Base-by-base conservation (phyloP, 2,329 filamentous ascomycete species). In the Blumeria hordei region DNA sequence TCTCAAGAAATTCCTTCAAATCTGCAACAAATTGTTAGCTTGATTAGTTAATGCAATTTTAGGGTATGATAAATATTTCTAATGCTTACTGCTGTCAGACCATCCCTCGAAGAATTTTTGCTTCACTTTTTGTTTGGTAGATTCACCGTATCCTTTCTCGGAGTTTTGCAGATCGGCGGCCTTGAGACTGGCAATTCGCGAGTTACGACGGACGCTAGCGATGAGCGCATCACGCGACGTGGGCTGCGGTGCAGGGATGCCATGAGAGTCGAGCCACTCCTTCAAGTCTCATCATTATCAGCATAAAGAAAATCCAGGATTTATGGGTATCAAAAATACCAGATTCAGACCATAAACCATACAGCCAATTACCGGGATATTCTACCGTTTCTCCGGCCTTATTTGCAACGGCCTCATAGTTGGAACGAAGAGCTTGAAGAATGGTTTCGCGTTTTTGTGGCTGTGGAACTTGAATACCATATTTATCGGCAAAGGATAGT, bases 281-380 rank as follows among this genome's bases (percentile, higher is more conserved):
- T 96, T 96, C 59, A 94, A 71, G 53, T 95, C 90, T 65, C 6
- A 44, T 50, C 14, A 18, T 10, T 51, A 28, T 11, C 18, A 37
- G 28, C 12, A 35, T 16, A 18, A n/a, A n/a, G 21, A 28, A 28
- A 28, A 4, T 28, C 21, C 2, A 28, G 21, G 21, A 28, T 28
- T 28, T 28, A 28, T 28, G 21, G 16, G 3, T 9, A 14, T 34
- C 12, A 39, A 14, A 56, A 59, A 52, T 59, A 65, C 64, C 64
- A 60, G 88, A 95, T 60, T 94, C 70, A 54, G 85, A 82, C 92
- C 92, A 98, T 7, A 82, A 74, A 58, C 81, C 76, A 66, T 95
- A 98, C 45, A 96, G 72, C 92, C 92, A 96, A 70, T 95, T 80
- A 41, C 92, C 92, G 36, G 92, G 92, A 65, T 96, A 96, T n/a